Percentiles rank a stretch among this genome's conserved stretches.
Evolutionary conservation across 129 eudicot species (phyloP).

Genomic region (Erigeron canadensis): DNA sequence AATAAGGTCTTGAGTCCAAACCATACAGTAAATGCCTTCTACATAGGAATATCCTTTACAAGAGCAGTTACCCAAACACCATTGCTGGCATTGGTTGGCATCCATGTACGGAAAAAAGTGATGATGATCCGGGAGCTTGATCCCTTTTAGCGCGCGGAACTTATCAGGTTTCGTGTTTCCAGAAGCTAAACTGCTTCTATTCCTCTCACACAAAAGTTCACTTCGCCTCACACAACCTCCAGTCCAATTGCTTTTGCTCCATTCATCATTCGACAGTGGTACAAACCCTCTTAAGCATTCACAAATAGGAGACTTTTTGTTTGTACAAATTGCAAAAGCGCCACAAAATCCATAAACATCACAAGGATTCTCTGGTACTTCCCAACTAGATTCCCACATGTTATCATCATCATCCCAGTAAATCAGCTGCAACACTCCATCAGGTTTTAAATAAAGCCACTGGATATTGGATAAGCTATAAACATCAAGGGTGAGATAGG

Average conservation of each 20-base stretch:
- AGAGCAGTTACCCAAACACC: constrained; percentile 39
- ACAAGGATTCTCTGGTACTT: constrained; percentile 23
- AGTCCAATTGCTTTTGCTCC: constrained; percentile 32
- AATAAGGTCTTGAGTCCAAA: constrained; percentile 34
- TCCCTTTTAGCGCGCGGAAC: constrained; percentile 23
- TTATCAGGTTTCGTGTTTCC: constrained; percentile 27
- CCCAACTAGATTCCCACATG: constrained; percentile 19
- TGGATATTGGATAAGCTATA: not conserved
- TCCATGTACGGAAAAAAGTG: constrained; percentile 13
- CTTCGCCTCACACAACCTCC: constrained; percentile 36
- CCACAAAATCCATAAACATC: constrained; percentile 41
- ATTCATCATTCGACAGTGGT: constrained; percentile 27
- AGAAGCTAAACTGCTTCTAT: constrained; percentile 10
- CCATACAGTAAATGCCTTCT: constrained; percentile 41
- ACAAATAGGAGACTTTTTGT: constrained; percentile 20
- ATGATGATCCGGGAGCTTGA: constrained; percentile 31
- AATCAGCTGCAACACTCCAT: not conserved
- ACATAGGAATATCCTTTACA: constrained; percentile 42
- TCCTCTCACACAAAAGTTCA: constrained; percentile 31
- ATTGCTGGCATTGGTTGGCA: not conserved
- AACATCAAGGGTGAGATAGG: not conserved
- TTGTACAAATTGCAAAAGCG: constrained; percentile 24
- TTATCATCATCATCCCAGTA: not conserved
- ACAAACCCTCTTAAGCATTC: constrained; percentile 35
- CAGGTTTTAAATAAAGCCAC: not conserved